Evolutionary conservation across 352 stramenopile genomes (phyloP), one percentile per base, ranked within the genome.

Genomic region (Blastocystis sp.): DNA sequence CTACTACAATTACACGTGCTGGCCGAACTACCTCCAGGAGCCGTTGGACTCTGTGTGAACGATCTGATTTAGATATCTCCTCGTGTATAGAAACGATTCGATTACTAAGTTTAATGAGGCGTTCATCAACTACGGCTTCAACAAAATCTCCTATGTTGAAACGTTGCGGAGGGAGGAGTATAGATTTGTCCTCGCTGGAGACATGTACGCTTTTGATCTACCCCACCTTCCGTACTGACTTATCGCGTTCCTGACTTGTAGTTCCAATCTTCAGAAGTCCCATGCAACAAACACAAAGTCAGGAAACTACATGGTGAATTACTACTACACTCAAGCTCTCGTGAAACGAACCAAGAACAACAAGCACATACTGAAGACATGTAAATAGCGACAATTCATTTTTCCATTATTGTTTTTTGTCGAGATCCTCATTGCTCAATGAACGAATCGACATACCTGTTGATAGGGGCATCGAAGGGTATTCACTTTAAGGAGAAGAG

Each of bases 161-260:
- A 61, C 27, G n/a, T n/a, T 78, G 6, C 38, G 67, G 4, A 59
- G 42, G 18, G 48, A 61, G n/a, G 67, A 61, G 21, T 78, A 78
- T 56, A 34, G 67, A 14, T 78, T 78, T 38, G 32, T 59, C 0
- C 2, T 78, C 11, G 67, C 67, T 44, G 67, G 67, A 78, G 57
- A 78, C 36, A 27, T 78, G 42, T 78, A 59, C 57, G 67, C 67
- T 4, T 78, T 78, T 38, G 67, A 78, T 78, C 49, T 78, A 59
- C 67, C 67, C 21, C 67, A 78, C 34, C 21, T 78, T 14, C 67
- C 67, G 67, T 78, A 61, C 4, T 3, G 24, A 27, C 7, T 16
- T 18, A 76, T 36, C 14, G 24, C 6, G 21, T 32, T 21, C 6
- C 14, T 76, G 36, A 76, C 2, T 21, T 21, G 6, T 76, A 76